phyloP scores from a whole-genome alignment of 139 green algal genomes.

The Tetradesmus lagerheimii region DNA sequence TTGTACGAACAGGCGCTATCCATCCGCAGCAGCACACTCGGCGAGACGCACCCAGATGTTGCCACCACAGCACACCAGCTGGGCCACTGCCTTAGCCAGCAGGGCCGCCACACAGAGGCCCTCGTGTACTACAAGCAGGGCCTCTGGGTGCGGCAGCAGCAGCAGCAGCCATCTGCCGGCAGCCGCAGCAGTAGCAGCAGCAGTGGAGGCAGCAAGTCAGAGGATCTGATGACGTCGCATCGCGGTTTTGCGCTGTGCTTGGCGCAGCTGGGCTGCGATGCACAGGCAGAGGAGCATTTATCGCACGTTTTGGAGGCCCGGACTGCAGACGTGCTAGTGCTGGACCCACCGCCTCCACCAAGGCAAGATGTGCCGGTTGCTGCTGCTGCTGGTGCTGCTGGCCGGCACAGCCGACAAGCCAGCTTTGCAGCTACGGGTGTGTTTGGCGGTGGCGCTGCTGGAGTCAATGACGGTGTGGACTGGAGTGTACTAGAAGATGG shows the following conservation, averaged over 20 bases:
- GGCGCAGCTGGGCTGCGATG: conserved; percentile 35
- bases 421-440: conserved; percentile 15
- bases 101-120: conserved; percentile 27
- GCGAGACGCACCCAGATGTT: conserved; percentile 34
- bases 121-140: conserved; percentile 40
- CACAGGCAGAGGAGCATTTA: conserved; percentile 42
- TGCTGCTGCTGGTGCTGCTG: not conserved
- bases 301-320: not conserved
- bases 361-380: not conserved
- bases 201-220: not conserved
- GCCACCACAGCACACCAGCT: conserved; percentile 39
- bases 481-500: conserved; percentile 36
- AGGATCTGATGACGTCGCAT: conserved; percentile 33
- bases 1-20: conserved; percentile 18
- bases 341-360: conserved; percentile 3
- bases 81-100: conserved; percentile 26
- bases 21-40: not conserved
- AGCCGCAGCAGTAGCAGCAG: conserved; percentile 10
- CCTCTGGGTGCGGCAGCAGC: conserved; percentile 34
- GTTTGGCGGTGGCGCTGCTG: not conserved
- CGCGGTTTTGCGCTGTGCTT: conserved; percentile 31
- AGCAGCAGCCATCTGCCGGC: not conserved
- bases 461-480: not conserved
- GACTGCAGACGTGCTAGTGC: not conserved
- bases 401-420: conserved; percentile 1